Conservation (phyloP, 208 protist genomes). For the Wallacemonas collosoma region DNA sequence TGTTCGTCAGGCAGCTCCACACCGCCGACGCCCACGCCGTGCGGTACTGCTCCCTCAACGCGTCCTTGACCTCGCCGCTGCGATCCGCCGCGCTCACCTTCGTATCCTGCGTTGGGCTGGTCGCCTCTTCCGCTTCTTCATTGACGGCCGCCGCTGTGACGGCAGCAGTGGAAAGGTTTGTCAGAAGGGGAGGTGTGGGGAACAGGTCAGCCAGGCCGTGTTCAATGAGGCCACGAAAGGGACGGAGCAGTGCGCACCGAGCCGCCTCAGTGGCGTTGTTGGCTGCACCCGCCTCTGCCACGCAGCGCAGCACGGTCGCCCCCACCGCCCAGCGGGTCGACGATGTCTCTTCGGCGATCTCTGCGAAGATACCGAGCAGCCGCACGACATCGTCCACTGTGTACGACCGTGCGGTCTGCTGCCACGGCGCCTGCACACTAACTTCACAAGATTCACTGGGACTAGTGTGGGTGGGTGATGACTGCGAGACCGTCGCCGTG, state of each 20-base stretch:
- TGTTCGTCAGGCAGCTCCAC: not conserved
- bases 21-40: not conserved
- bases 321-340: not conserved
- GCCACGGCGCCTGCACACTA: not conserved
- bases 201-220: conserved; percentile 4
- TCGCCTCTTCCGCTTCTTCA: not conserved
- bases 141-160: not conserved
- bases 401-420: not conserved
- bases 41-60: not conserved
- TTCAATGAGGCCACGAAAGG: not conserved
- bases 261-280: not conserved
- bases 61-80: not conserved
- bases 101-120: not conserved
- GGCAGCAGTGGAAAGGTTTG: not conserved
- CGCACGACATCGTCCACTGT: conserved; percentile 1
- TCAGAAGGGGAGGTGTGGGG: conserved; percentile 1
- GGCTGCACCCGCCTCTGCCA: not conserved
- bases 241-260: not conserved
- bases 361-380: not conserved
- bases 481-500: not conserved
- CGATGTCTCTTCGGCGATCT: not conserved
- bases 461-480: not conserved
- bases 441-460: not conserved
- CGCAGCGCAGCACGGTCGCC: conserved; percentile 5
- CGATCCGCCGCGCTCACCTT: not conserved